Evolutionary conservation across 495 filamentous ascomycete genomes (phyloP).

Genomic region (Penicillium mononematosum): DNA sequence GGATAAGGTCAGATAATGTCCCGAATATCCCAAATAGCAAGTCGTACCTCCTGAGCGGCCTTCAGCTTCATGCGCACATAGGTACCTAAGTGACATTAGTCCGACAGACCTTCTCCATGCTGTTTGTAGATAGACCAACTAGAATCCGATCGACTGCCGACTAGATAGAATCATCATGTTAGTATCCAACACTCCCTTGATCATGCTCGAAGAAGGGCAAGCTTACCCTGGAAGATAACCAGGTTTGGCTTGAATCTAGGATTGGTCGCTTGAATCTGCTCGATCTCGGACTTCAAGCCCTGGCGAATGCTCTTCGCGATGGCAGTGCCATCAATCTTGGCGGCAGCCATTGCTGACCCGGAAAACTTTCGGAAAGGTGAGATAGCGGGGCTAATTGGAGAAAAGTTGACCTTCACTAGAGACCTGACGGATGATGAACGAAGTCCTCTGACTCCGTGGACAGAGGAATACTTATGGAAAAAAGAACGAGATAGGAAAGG

Average conservation of each 20-base stretch:
- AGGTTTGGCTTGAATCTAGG: conserved; percentile 84
- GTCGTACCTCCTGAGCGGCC: conserved; percentile 82
- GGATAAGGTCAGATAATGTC: conserved; percentile 14
- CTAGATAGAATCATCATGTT: conserved; percentile 34
- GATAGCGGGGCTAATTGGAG: conserved; percentile 16
- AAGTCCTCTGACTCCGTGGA: conserved; percentile 20
- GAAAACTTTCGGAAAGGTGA: conserved; percentile 43
- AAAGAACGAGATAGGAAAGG: conserved; percentile 20
- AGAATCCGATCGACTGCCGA: conserved; percentile 88
- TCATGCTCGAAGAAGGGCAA: neutral
- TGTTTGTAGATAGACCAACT: conserved; percentile 56
- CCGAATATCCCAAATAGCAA: conserved; percentile 4
- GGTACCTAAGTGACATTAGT: conserved; percentile 61
- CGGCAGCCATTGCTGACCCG: conserved; percentile 68
- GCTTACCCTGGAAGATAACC: conserved; percentile 87
- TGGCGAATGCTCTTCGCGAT: conserved; percentile 89
- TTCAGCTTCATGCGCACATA: conserved; percentile 99
- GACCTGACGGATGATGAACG: conserved; percentile 16
- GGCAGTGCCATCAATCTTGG: conserved; percentile 92
- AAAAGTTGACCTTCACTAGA: conserved; percentile 16
- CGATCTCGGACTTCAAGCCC: conserved; percentile 73
- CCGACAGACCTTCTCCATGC: conserved; percentile 1
- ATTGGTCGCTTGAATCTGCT: conserved; percentile 73
- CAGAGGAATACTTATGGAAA: conserved; percentile 19
- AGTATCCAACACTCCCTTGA: conserved; percentile 4